A percentile compares a stretch with the other conserved stretches of the same genome.
Conservation (phyloP, 371 early-diverging fungal species). For the Apophysomyces trapeziformis region DNA sequence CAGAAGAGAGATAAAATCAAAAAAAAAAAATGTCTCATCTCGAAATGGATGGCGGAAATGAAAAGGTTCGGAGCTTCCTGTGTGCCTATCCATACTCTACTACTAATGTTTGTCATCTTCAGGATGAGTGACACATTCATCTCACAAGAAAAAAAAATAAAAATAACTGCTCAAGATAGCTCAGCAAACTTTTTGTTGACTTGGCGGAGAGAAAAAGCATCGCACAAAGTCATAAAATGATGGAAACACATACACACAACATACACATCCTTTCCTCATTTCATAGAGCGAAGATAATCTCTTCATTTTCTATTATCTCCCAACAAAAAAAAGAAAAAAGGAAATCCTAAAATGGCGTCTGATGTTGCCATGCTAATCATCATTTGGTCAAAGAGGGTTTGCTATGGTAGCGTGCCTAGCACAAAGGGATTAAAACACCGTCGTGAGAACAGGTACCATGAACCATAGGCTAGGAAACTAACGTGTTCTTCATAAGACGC, state of each 20-base stretch:
- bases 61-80: not conserved
- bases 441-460: too few relatives aligned
- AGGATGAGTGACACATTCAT: conserved; percentile 1
- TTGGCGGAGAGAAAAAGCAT: not conserved
- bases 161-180: too few relatives aligned
- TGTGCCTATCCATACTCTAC: not conserved
- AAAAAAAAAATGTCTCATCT: too few relatives aligned
- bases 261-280: too few relatives aligned
- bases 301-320: too few relatives aligned
- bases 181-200: not conserved
- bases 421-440: too few relatives aligned
- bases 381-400: not conserved
- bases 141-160: not conserved
- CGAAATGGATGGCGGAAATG: not conserved
- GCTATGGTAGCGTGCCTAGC: not conserved
- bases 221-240: not conserved
- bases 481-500: not conserved
- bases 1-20: too few relatives aligned
- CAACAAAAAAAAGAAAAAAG: not conserved
- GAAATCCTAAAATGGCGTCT: not conserved
- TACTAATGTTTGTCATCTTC: not conserved
- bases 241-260: too few relatives aligned
- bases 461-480: too few relatives aligned
- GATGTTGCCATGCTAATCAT: not conserved
- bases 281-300: too few relatives aligned